Conservation (phyloP, 306 rosid species). For the Geum urbanum region DNA sequence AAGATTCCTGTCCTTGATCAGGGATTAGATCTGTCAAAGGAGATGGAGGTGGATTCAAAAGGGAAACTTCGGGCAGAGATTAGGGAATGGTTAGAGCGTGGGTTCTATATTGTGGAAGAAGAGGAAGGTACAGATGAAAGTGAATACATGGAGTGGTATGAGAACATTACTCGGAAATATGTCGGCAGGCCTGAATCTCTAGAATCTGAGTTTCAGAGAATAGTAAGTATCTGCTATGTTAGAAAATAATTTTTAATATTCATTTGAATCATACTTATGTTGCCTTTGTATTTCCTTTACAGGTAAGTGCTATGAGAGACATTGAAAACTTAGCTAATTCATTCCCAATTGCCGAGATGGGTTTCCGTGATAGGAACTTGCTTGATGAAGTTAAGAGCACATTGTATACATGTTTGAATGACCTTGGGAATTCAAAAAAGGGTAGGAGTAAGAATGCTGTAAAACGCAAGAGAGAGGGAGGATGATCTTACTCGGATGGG, state of each 20-base stretch:
- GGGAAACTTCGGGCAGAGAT: conserved; percentile 50
- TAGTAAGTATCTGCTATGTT: conserved; percentile 35
- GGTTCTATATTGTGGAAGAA: conserved; percentile 35
- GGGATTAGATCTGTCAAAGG: conserved; percentile 43
- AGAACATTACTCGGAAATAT: conserved; percentile 55
- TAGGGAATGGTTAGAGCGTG: conserved; percentile 60
- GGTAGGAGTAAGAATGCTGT: conserved; percentile 44
- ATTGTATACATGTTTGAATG: conserved; percentile 53
- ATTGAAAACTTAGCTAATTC: conserved; percentile 57
- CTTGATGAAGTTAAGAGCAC: conserved; percentile 55
- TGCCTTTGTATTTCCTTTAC: conserved; percentile 10
- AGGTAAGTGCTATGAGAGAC: conserved; percentile 68
- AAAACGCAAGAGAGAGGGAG: conserved; percentile 55
- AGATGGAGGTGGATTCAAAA: conserved; percentile 26
- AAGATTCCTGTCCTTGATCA: conserved; percentile 59
- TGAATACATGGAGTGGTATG: conserved; percentile 61
- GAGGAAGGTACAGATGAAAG: conserved; percentile 36
- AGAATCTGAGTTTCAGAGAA: conserved; percentile 75
- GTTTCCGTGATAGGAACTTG: conserved; percentile 47
- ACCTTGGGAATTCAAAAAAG: conserved; percentile 49
- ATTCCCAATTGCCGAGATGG: conserved; percentile 57
- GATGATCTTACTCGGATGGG: conserved; percentile 12
- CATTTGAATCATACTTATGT: conserved; percentile 4
- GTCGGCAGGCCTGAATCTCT: conserved; percentile 64
- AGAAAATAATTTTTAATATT: conserved; percentile 8